phyloP scores from a whole-genome alignment of 257 asterid species.

The Echites panduratus region DNA sequence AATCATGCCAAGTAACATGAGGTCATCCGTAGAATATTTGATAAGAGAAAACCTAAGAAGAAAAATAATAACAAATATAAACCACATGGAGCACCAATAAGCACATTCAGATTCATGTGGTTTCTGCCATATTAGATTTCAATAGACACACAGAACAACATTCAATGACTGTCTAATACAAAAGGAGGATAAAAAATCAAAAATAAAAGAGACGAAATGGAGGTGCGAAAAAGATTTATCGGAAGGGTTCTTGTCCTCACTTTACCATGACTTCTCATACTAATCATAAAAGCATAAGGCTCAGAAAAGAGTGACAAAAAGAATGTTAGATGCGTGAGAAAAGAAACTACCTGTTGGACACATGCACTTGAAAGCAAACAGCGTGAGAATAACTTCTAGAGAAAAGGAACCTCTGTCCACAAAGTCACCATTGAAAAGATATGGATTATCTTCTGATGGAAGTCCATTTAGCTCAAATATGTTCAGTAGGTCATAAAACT shows the following conservation, averaged over 20 bases:
- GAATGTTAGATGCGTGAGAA: constrained; percentile 8
- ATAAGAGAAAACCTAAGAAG: neutral
- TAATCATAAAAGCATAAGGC: constrained; percentile 9
- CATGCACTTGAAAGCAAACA: constrained; percentile 98
- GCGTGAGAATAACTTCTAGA: constrained; percentile 81
- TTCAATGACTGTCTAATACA: neutral
- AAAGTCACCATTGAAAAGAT: constrained; percentile 96
- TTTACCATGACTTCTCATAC: neutral
- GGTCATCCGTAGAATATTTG: neutral
- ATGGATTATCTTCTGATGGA: constrained; percentile 96
- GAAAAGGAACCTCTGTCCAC: constrained; percentile 98
- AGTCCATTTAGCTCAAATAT: constrained; percentile 98
- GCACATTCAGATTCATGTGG: neutral
- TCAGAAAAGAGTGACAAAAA: neutral
- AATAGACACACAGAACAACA: neutral
- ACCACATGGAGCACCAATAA: neutral
- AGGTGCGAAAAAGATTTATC: neutral
- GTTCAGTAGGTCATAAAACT: constrained; percentile 90
- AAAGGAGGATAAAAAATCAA: neutral
- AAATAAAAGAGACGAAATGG: neutral
- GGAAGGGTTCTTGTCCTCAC: neutral
- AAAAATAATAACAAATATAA: neutral
- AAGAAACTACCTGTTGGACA: constrained; percentile 71
- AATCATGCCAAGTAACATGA: neutral
- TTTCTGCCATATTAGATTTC: neutral